Base-by-base conservation (phyloP, 2,329 filamentous ascomycete genomes). In the Colletotrichum coccodes region DNA sequence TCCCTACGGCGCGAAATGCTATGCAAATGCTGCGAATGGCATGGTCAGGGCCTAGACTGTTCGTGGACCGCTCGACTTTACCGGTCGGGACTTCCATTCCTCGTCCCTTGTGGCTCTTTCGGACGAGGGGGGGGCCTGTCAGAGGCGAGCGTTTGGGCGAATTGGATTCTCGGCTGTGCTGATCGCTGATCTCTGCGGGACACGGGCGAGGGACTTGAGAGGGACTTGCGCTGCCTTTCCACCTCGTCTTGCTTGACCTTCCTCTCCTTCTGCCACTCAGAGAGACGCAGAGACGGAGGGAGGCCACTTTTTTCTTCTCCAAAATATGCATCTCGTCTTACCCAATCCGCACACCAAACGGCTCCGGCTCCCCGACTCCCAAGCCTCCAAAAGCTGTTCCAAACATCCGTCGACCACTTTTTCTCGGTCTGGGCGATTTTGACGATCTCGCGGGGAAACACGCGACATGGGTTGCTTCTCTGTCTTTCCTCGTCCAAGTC, bases 111-210 rank as follows among this genome's bases (percentile, higher is more conserved):
- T 21, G 21, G 28, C 52, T 14, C 36, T 18, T 16, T 16, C 36
- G 30, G 36, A 36, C 49, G 44, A 38, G 56, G 53, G 53, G 65
- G 54, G 40, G 42, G 28, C 62, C 56, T 66, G 56, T 60, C 66
- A 44, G 49, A 42, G 28, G 32, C 12, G 18, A 54, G 42, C 52
- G 50, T 46, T 36, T 58, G 59, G 61, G 42, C 62, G 61, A 57
- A 69, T 69, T 66, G 62, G 66, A 63, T 60, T 69, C 66, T 36
- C 38, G 54, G 34, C 61, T 60, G 40, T 32, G 61, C 42, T 54
- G 61, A 65, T 68, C 60, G 60, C 49, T 60, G 61, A 65, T 68
- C 65, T 54, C 30, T 50, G 42, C 42, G 56, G 60, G 46, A 59
- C n/a, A 64, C 52, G 26, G 32, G 58, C 34, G 28, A 65, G 42